Percentiles rank a stretch among this genome's conserved stretches.
phyloP scores from a whole-genome alignment of 129 eudicot species.

The Lactuca sativa region DNA sequence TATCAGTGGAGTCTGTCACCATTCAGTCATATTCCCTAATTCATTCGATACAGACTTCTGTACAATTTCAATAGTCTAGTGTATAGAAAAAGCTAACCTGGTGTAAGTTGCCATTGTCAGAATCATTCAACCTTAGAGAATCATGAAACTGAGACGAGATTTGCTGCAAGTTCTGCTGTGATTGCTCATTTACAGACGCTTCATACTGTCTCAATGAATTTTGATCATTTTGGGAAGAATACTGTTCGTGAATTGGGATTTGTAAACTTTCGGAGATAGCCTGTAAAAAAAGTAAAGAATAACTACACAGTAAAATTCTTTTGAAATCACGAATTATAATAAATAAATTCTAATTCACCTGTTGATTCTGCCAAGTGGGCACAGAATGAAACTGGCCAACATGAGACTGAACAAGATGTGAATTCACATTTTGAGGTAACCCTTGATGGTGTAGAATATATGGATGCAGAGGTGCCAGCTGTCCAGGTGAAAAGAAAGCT shows the following conservation, averaged over 20 bases:
- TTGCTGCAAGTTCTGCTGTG: constrained; percentile 65
- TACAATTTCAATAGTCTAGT: no score
- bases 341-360: constrained; percentile 60
- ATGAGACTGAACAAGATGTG: constrained; percentile 72
- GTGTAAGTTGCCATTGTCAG: constrained; percentile 38
- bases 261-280: constrained; percentile 55
- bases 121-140: constrained; percentile 54
- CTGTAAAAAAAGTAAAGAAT: constrained; percentile 30
- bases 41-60: no score
- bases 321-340: background rate
- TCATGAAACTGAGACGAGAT: constrained; percentile 84
- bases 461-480: constrained; percentile 82
- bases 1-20: no score
- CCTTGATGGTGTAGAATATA: constrained; percentile 85
- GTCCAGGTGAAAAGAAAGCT: constrained; percentile 76
- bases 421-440: constrained; percentile 56
- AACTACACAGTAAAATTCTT: constrained; percentile 12
- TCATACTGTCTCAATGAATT: constrained; percentile 49
- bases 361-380: constrained; percentile 77
- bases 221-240: constrained; percentile 54
- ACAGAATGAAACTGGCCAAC: constrained; percentile 59
- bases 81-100: background rate
- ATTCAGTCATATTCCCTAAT: no score
- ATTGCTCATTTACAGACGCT: constrained; percentile 63
- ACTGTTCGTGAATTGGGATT: constrained; percentile 48